Evolutionary conservation across 306 rosid species (phyloP), one percentile per base, ranked within the genome.

Genomic region (Cicer cuneatum): DNA sequence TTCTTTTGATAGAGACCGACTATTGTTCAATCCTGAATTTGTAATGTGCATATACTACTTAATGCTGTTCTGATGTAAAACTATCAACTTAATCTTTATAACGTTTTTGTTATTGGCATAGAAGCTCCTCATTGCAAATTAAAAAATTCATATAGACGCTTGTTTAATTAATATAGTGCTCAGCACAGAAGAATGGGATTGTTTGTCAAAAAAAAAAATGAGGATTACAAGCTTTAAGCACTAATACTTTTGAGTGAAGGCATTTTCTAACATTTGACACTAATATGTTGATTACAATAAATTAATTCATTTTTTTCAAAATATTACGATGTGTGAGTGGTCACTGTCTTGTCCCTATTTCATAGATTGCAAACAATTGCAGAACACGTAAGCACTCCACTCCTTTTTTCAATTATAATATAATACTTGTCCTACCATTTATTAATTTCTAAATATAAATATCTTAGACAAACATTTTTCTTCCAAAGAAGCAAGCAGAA

Each of bases 11-110:
- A 8, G 51, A 42, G 66, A 65, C 9, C 9, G 33, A 57, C 18
- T 68, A 6, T 13, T 46, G 33, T 18, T 38, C 42, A 48, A 48
- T 74, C 24, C 63, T 35, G 41, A 61, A 37, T 45, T 45, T 74
- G 14, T 58, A 33, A 48, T 47, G 54, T 15, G 18, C 48, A 54
- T 38, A 64, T 8, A 18, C 9, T 9, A 51, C 37, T 64, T 64
- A 15, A 64, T 64, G 51, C 6, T 47, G 41, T 45, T 18, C 5
- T 2, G 19, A 15, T 12, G 11, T 39, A 18, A 10, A 41, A 15
- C 9, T 48, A 48, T 43, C 7, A 29, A 66, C 56, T 45, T 43
- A 11, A 43, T 66, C 56, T 52, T 52, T 18, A 16, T 52, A 16
- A 52, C 41, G 29, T 58, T 24, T 16, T 58, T 38, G 41, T 58